phyloP scores from a whole-genome alignment of 176 grass and related monocot species.

The Themeda triandra region DNA sequence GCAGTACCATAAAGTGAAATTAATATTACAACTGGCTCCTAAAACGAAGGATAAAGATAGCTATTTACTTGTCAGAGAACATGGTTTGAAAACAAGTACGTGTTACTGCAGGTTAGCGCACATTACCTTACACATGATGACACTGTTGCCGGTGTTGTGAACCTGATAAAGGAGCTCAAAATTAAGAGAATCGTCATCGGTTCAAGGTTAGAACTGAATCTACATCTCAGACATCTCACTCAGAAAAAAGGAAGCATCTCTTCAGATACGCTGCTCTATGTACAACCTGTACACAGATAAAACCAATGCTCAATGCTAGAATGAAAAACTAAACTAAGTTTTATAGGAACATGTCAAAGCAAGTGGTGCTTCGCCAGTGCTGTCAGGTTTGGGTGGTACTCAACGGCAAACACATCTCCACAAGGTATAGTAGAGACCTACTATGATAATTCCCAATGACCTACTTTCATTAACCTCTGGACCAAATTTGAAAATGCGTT shows the following conservation, averaged over 20 bases:
- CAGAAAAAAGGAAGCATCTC: not conserved
- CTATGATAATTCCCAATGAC: not conserved
- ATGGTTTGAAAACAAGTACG: not conserved
- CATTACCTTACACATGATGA: slow-evolving; percentile 39
- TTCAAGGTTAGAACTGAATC: slow-evolving; percentile 45
- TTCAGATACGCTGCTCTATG: slow-evolving; percentile 6
- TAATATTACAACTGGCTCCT: not conserved
- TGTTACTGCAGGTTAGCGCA: slow-evolving; percentile 37
- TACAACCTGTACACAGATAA: not conserved
- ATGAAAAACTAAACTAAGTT: slow-evolving; percentile 12
- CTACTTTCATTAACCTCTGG: not conserved
- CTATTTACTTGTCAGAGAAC: not conserved
- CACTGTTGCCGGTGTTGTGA: slow-evolving; percentile 43
- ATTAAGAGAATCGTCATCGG: slow-evolving; percentile 45
- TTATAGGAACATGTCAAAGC: slow-evolving; percentile 43
- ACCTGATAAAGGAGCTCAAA: slow-evolving; percentile 39
- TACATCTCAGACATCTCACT: not conserved
- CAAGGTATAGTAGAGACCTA: slow-evolving; percentile 38
- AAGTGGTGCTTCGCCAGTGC: slow-evolving; percentile 23
- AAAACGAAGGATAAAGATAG: not conserved
- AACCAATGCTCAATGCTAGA: not conserved
- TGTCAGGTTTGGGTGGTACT: slow-evolving; percentile 50
- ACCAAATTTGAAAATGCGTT: slow-evolving; percentile 22
- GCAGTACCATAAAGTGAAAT: slow-evolving; percentile 1
- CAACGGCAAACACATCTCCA: slow-evolving; percentile 47